Conservation (phyloP, 495 filamentous ascomycete genomes). For the Cetradonia linearis region DNA sequence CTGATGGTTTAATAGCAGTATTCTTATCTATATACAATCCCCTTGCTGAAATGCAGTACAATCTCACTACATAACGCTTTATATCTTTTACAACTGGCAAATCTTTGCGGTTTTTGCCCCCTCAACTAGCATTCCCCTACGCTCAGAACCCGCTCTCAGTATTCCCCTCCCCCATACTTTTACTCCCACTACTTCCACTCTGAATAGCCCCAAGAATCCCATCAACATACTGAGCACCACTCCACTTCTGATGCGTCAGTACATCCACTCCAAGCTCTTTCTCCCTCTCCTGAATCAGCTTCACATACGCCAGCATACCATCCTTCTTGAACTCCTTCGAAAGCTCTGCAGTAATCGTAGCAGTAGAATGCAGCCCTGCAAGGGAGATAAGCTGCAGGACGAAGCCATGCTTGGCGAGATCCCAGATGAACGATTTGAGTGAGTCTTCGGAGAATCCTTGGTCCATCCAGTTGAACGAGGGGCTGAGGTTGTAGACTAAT, state of each 20-base stretch:
- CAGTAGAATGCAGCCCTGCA: constrained; percentile 81
- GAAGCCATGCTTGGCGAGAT: constrained; percentile 83
- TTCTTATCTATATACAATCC: background rate
- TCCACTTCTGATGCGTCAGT: constrained; percentile 97
- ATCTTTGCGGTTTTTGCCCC: background rate
- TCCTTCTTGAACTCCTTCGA: constrained; percentile 73
- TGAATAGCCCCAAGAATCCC: constrained; percentile 86
- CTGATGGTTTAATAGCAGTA: too few relatives aligned
- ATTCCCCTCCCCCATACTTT: constrained; percentile 76
- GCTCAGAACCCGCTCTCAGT: constrained; percentile 48
- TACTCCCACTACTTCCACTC: constrained; percentile 74
- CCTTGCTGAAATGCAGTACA: background rate
- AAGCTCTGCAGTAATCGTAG: constrained; percentile 77
- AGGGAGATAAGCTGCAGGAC: constrained; percentile 88
- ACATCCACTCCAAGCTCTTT: constrained; percentile 92
- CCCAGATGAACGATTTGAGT: constrained; percentile 87
- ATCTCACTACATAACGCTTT: background rate
- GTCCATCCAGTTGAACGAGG: constrained; percentile 96
- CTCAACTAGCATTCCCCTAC: background rate
- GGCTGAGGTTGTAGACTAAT: constrained; percentile 89
- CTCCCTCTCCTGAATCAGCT: constrained; percentile 76
- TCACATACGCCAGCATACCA: constrained; percentile 93
- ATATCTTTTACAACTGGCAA: background rate
- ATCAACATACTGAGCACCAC: constrained; percentile 84
- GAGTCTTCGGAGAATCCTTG: constrained; percentile 77